A percentile compares a stretch with the other conserved stretches of the same genome.
Conservation (phyloP, 306 rosid species). For the Ochetophila trinervis region DNA sequence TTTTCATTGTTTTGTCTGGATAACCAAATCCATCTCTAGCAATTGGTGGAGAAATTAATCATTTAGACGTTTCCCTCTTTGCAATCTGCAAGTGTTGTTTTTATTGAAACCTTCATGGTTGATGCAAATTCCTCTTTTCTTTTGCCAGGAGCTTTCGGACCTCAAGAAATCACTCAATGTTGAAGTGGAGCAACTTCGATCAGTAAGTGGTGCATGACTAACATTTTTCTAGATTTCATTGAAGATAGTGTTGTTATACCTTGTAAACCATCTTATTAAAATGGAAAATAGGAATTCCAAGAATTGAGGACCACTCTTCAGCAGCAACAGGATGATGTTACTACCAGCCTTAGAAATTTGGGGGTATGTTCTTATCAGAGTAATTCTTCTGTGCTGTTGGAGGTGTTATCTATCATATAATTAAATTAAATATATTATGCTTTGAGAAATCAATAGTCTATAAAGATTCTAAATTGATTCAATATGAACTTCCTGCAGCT, state of each 20-base stretch:
- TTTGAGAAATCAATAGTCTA: neutral
- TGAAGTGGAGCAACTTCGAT: constrained; percentile 86
- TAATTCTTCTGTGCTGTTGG: constrained; percentile 12
- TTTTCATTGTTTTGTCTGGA: constrained; percentile 11
- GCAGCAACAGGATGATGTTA: constrained; percentile 95
- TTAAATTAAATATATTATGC: neutral
- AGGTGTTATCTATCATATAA: neutral
- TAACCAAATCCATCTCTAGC: constrained; percentile 3
- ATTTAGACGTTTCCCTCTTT: neutral
- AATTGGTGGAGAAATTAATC: constrained; percentile 1
- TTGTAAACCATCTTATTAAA: constrained; percentile 10
- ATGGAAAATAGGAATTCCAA: constrained; percentile 72
- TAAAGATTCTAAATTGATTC: constrained; percentile 4
- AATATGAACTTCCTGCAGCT: constrained; percentile 42
- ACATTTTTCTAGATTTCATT: constrained; percentile 10
- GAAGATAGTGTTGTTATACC: neutral
- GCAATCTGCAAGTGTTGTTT: constrained; percentile 14
- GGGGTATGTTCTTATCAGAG: constrained; percentile 48
- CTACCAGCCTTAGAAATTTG: constrained; percentile 67
- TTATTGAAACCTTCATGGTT: constrained; percentile 1
- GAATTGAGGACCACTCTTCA: constrained; percentile 88
- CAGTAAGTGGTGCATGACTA: constrained; percentile 50
- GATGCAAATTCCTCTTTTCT: constrained; percentile 18
- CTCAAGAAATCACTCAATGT: constrained; percentile 89
- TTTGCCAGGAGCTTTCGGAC: constrained; percentile 79